Base-by-base conservation (phyloP, 495 filamentous ascomycete genomes). In the Aspergillus indologenus region DNA sequence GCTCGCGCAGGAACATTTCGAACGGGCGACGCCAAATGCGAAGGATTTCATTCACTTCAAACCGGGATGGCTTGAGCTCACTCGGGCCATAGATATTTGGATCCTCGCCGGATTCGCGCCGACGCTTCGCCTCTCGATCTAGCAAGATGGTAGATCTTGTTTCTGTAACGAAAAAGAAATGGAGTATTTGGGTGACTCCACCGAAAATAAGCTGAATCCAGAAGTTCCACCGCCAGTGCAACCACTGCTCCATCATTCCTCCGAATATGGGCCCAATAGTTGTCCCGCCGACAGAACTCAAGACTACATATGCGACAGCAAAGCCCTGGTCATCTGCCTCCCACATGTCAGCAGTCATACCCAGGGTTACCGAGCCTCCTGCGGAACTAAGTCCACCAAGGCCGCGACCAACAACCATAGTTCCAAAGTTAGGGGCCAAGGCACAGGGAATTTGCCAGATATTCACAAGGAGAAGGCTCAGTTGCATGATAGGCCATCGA, bases 121-220 rank as follows among this genome's bases (percentile, higher is more conserved):
- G 80, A 52, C 81, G 82, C 72, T 85, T 85, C 11, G 88, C 88
- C 56, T 87, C 84, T 1, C 74, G 71, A 66, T 90, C 86, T 61
- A 91, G 74, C 58, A 89, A 75, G 52, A 90, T 82, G 1, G 83
- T 87, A 0, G 83, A 77, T 19, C 88, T 79, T 0, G 87, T 91
- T 65, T 91, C 88, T 0, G 83, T 83, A 9, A 90, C 86, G 3
- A 85, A 76, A 55, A 90, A 70, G 53, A 87, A 77, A 58, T 92
- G 88, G 20, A 87, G 65, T 0, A 87, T 14, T 64, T 91, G 85
- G 22, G 88, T 84, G 48, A 76, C 71, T 0, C 75, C 85, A 29
- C 90, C 89, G 48, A 92, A 82, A 52, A 91, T 88, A 54, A 92
- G 79, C 67, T 91, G 87, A 59, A 92, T 83, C 89, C 87, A 92